These are phyloP conservation scores for Starmera quercuum DNA, from an alignment of 805 yeast species.

Conservation along the genomic window DNA sequence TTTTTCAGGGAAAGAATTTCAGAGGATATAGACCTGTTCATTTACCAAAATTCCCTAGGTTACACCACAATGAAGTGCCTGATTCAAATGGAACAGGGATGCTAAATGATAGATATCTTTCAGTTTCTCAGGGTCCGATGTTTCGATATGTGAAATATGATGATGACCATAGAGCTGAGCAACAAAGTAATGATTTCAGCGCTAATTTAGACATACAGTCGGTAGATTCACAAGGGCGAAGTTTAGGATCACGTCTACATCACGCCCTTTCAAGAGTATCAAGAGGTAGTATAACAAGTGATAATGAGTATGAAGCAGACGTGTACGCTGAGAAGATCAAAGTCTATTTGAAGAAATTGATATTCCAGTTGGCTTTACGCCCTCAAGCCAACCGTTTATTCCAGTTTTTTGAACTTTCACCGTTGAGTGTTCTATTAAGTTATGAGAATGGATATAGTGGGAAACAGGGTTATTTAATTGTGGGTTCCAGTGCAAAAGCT, in stretches of 20 bases:
- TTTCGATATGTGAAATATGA: not conserved
- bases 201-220: not conserved
- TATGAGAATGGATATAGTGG: conserved; percentile 79
- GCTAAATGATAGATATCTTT: conserved; percentile 16
- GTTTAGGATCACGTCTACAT: conserved; percentile 10
- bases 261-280: conserved; percentile 12
- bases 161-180: not conserved
- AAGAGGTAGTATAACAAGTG: conserved; percentile 1
- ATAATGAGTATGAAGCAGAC: not conserved
- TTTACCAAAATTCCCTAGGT: conserved; percentile 31
- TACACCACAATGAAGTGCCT: not conserved
- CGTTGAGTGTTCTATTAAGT: conserved; percentile 74
- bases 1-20: conserved; percentile 28
- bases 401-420: conserved; percentile 85
- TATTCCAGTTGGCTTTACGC: conserved; percentile 51
- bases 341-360: conserved; percentile 56
- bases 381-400: conserved; percentile 80
- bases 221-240: not conserved
- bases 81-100: conserved; percentile 6
- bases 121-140: too few relatives aligned
- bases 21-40: conserved; percentile 20
- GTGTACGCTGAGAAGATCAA: conserved; percentile 34
- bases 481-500: conserved; percentile 74
- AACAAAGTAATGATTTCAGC: not conserved
- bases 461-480: conserved; percentile 79